phyloP scores from a whole-genome alignment of 768 basidiomycete genomes.

The Trametes meyenii region DNA sequence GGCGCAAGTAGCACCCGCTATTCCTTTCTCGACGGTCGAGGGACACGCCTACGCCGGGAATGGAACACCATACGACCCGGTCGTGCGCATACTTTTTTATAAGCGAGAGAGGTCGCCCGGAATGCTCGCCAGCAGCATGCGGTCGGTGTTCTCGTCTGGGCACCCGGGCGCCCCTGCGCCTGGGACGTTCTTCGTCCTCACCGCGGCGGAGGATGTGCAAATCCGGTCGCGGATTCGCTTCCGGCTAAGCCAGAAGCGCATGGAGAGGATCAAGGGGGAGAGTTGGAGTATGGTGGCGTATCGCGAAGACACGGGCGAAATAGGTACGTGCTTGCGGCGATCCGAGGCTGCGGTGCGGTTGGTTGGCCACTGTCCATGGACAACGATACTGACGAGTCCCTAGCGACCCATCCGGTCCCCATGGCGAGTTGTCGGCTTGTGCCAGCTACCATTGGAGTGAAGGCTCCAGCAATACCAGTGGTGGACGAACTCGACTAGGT shows the following conservation, averaged over 20 bases:
- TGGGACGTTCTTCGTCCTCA: conserved; percentile 16
- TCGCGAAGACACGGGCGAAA: conserved; percentile 1
- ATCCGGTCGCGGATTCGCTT: conserved; percentile 7
- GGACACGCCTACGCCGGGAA: too few species aligned
- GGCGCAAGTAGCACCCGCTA: background rate
- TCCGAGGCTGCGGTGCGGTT: too few species aligned
- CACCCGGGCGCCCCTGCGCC: conserved; percentile 6
- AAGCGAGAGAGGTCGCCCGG: background rate
- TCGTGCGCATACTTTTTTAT: conserved; percentile 15
- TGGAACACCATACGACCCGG: conserved; percentile 5
- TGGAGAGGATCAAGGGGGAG: conserved; percentile 18
- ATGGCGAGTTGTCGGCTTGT: too few species aligned
- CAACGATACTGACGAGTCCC: too few species aligned
- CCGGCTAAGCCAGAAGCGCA: conserved; percentile 21
- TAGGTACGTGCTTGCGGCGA: too few species aligned
- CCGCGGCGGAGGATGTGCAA: conserved; percentile 14
- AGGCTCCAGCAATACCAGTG: too few species aligned
- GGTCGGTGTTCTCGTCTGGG: conserved; percentile 4
- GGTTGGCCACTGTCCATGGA: too few species aligned
- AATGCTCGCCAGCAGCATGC: background rate
- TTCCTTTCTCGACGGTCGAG: too few species aligned
- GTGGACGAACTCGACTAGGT: too few species aligned
- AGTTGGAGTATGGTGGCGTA: conserved; percentile 14
- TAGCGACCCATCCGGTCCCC: too few species aligned
- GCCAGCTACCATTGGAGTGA: too few species aligned